These are phyloP conservation scores for Durio zibethinus DNA, from an alignment of 345 rosid genomes.

Conservation along the genomic window DNA sequence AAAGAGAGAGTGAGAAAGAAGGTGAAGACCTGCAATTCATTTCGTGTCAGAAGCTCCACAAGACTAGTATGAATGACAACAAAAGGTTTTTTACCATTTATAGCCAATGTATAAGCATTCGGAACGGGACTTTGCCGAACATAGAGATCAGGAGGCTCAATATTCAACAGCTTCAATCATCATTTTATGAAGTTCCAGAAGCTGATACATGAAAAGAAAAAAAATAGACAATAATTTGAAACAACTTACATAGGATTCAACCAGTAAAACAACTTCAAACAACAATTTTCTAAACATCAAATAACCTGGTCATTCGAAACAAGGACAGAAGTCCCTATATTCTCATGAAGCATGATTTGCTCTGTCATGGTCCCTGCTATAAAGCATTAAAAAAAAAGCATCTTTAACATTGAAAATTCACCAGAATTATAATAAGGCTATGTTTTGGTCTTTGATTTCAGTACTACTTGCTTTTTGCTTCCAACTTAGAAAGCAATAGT, in stretches of 20 bases:
- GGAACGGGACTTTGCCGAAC: conserved; percentile 94
- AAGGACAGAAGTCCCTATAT: conserved; percentile 93
- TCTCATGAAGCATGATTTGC: conserved; percentile 98
- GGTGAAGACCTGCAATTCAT: conserved; percentile 79
- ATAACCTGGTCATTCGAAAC: conserved; percentile 84
- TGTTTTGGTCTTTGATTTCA: not conserved
- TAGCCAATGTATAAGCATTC: conserved; percentile 86
- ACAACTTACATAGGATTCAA: not conserved
- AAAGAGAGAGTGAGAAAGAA: not conserved
- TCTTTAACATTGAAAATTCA: not conserved
- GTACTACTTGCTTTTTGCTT: not conserved
- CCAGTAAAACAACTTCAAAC: not conserved
- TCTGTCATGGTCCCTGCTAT: conserved; percentile 69
- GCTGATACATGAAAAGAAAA: conserved; percentile 38
- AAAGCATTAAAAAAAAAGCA: conserved; percentile 13
- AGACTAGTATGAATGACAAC: conserved; percentile 88
- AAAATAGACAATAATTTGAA: not conserved
- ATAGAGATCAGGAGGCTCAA: conserved; percentile 85
- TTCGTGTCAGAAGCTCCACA: conserved; percentile 79
- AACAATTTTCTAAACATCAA: not conserved
- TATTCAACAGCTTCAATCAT: conserved; percentile 83
- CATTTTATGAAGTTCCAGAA: conserved; percentile 76
- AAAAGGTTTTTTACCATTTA: conserved; percentile 87
- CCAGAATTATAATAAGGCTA: not conserved
- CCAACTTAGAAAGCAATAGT: not conserved